Base-by-base conservation (phyloP, 148 eudicot genomes). In the Vaccinium macrocarpon region DNA sequence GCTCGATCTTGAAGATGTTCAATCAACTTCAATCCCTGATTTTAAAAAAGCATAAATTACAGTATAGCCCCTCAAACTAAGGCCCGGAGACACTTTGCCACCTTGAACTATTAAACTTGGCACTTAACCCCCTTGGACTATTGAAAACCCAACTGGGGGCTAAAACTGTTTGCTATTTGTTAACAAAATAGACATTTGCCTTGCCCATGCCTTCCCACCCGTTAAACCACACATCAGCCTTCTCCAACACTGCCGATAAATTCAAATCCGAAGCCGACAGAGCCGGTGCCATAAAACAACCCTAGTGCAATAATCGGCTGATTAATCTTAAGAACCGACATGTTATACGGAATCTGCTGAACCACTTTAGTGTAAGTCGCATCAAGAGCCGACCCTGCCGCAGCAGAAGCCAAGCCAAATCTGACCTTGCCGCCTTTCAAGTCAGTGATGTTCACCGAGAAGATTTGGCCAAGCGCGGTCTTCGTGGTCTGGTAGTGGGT, bases 401-500 rank as follows among this genome's bases (percentile, higher is more conserved):
- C 72, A 1, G 6, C 46, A 93, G 9, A 6, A 4, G 46, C 6
- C 6, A 91, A 91, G 9, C 94, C 95, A 87, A 92, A 92, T 2
- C 90, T 91, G 82, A 94, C 91, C 12, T 86, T 83, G 0, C 94
- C 94, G 6, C 93, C 95, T 21, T 81, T 88, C 4, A 88, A 79
- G 62, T 94, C 93, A 27, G 95, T 94, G 66, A 94, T 91, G 81
- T 94, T 92, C 61, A 94, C 92, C 56, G 82, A 84, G 0, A 95
- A 95, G 1, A 85, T 82, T 0, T 86, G 42, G 0, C 88, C 86
- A 10, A 18, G 3, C 56, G 95, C 91, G 18, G 73, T 78, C 0
- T 95, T 95, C 81, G 97, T 92, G 66, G 97, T 92, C 35, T 94
- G 97, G 81, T 89, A 94, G 2, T 92, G 82, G 0, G 85, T 84